phyloP scores from a whole-genome alignment of 2,329 filamentous ascomycete species.

The Aspergillus fischeri region DNA sequence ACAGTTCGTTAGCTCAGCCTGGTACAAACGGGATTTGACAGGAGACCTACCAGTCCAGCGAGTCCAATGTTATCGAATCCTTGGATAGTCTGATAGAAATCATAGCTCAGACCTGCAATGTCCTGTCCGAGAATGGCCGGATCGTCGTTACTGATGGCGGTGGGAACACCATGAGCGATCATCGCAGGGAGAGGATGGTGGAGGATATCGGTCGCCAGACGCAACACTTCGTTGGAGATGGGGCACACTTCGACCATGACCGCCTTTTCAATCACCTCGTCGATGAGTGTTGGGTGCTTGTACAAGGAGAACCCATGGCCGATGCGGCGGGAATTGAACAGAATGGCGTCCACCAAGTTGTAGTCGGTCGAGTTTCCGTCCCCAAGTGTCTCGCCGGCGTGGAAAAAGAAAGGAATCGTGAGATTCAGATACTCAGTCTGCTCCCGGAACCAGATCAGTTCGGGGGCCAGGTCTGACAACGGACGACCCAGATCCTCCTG shows the following conservation, averaged over 20 bases:
- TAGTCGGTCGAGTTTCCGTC: constrained; percentile 70
- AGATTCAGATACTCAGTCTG: constrained; percentile 70
- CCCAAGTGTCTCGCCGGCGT: constrained; percentile 85
- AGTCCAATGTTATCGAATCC: constrained; percentile 87
- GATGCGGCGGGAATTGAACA: constrained; percentile 78
- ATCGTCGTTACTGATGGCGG: constrained; percentile 82
- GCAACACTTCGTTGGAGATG: constrained; percentile 82
- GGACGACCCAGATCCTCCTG: constrained; percentile 77
- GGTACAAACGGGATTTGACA: neutral
- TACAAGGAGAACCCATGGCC: constrained; percentile 83
- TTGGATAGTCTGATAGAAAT: constrained; percentile 89
- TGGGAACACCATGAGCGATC: constrained; percentile 74
- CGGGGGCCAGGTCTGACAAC: constrained; percentile 69
- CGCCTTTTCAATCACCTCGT: constrained; percentile 79
- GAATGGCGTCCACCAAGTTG: constrained; percentile 81
- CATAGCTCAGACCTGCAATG: constrained; percentile 75
- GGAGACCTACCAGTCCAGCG: constrained; percentile 65
- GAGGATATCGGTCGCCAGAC: constrained; percentile 69
- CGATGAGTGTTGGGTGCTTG: constrained; percentile 81
- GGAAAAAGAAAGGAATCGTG: constrained; percentile 87
- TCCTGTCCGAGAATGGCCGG: constrained; percentile 83
- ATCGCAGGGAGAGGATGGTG: constrained; percentile 77
- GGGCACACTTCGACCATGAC: constrained; percentile 86
- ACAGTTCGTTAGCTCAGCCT: neutral
- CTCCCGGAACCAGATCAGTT: constrained; percentile 88